Conservation (phyloP, 2,329 filamentous ascomycete genomes). For the Pseudogymnoascus sp. region DNA sequence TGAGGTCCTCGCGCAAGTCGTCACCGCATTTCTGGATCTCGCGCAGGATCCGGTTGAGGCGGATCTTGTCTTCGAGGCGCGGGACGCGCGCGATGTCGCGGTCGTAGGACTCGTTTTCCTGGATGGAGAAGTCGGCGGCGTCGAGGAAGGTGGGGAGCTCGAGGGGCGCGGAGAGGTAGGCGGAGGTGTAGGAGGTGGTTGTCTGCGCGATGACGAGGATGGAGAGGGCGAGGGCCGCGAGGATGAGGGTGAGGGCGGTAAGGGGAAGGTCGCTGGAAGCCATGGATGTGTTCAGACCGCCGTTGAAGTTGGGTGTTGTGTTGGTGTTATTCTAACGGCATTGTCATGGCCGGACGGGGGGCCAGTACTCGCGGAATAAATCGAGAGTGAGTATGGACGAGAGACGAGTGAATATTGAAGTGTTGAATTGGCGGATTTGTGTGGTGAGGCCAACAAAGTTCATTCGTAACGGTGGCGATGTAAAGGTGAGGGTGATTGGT, state of each 20-base stretch:
- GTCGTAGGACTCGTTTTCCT: constrained; percentile 57
- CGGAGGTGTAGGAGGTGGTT: constrained; percentile 42
- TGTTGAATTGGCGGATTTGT: neutral
- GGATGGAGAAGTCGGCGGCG: constrained; percentile 48
- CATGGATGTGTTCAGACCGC: constrained; percentile 31
- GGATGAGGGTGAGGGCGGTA: constrained; percentile 41
- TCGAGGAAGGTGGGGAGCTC: constrained; percentile 52
- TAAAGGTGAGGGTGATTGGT: constrained; percentile 3
- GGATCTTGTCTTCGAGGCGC: constrained; percentile 53
- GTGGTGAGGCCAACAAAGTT: neutral
- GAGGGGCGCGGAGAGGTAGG: constrained; percentile 48
- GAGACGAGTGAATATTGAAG: neutral
- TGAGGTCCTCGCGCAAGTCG: constrained; percentile 52
- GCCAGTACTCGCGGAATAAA: neutral
- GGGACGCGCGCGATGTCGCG: constrained; percentile 48
- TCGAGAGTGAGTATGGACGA: neutral
- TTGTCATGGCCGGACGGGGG: constrained; percentile 1
- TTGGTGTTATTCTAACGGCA: neutral
- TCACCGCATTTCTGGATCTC: constrained; percentile 55
- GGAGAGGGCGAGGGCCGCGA: constrained; percentile 49
- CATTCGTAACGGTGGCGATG: constrained; percentile 4
- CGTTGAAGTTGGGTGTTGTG: neutral
- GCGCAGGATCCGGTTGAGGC: constrained; percentile 47
- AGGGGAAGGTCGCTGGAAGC: constrained; percentile 31
- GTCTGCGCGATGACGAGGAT: constrained; percentile 46